Percentiles rank a stretch among this genome's conserved stretches.
Conservation (phyloP, 805 yeast species). For the Ogataea trehaloabstinens region DNA sequence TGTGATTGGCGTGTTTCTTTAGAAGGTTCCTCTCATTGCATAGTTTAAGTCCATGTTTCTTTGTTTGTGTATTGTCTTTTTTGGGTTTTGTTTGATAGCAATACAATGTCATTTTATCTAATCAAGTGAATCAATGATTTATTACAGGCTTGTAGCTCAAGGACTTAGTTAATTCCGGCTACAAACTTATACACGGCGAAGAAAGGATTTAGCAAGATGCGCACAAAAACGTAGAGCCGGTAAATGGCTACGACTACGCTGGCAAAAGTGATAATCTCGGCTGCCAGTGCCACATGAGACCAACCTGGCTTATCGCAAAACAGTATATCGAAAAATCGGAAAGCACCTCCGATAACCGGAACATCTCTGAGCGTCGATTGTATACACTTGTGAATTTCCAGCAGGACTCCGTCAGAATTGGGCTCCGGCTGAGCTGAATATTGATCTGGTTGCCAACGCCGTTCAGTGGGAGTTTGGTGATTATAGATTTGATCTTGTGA, state of each 20-base stretch:
- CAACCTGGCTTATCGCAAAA: slow-evolving; percentile 8
- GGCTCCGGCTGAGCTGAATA: not conserved
- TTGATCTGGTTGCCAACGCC: no score
- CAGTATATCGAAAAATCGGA: slow-evolving; percentile 13
- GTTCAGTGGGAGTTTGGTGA: not conserved
- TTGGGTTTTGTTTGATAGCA: slow-evolving; percentile 1
- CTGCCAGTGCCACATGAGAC: slow-evolving; percentile 9
- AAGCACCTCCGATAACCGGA: slow-evolving; percentile 13
- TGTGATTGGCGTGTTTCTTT: not conserved
- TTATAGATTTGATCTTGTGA: slow-evolving; percentile 1
- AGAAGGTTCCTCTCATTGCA: no score
- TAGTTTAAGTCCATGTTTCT: no score
- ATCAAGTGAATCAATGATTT: no score
- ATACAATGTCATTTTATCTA: not conserved
- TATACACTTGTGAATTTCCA: slow-evolving; percentile 14
- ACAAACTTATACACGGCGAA: slow-evolving; percentile 1
- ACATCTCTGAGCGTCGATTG: slow-evolving; percentile 11
- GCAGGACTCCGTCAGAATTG: not conserved
- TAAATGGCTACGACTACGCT: slow-evolving; percentile 8
- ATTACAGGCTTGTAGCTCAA: no score
- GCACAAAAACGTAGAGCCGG: slow-evolving; percentile 7
- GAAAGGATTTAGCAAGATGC: slow-evolving; percentile 6
- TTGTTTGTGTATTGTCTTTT: not conserved
- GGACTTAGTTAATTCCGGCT: slow-evolving; percentile 3
- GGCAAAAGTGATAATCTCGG: slow-evolving; percentile 9